Conservation (phyloP, 2,329 filamentous ascomycete genomes). For the Sporothrix mexicana region DNA sequence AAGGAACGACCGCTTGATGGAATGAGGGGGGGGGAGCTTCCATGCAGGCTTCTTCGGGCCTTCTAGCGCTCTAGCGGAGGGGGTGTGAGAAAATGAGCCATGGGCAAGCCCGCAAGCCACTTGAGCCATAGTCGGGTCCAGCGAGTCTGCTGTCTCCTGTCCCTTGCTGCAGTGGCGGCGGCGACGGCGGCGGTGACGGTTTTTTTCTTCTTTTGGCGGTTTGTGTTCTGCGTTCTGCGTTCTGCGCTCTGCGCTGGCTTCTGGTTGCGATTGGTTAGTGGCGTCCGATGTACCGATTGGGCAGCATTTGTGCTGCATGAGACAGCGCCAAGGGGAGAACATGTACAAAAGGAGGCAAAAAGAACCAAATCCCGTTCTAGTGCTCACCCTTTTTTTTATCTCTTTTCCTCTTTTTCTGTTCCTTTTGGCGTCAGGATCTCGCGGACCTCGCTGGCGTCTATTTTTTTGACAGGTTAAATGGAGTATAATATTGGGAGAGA, state of each 20-base stretch:
- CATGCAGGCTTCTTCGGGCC: conserved; percentile 47
- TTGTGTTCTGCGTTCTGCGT: no score
- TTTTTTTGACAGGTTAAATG: background rate
- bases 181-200: conserved; percentile 24
- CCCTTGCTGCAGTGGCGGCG: conserved; percentile 23
- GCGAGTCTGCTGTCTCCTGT: background rate
- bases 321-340: conserved; percentile 25
- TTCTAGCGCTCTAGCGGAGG: conserved; percentile 43
- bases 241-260: background rate
- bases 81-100: conserved; percentile 1
- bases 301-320: background rate
- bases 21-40: conserved; percentile 39
- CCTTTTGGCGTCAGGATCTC: background rate
- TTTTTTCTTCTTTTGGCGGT: background rate
- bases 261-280: conserved; percentile 1
- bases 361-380: background rate
- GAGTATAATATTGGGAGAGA: background rate
- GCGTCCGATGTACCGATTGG: background rate
- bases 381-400: background rate
- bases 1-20: conserved; percentile 4
- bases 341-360: conserved; percentile 29
- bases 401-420: background rate
- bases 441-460: background rate
- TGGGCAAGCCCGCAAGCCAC: background rate
- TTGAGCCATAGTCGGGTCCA: no score